These are phyloP conservation scores for Ormosia emarginata DNA, from an alignment of 306 rosid genomes.

Conservation along the genomic window DNA sequence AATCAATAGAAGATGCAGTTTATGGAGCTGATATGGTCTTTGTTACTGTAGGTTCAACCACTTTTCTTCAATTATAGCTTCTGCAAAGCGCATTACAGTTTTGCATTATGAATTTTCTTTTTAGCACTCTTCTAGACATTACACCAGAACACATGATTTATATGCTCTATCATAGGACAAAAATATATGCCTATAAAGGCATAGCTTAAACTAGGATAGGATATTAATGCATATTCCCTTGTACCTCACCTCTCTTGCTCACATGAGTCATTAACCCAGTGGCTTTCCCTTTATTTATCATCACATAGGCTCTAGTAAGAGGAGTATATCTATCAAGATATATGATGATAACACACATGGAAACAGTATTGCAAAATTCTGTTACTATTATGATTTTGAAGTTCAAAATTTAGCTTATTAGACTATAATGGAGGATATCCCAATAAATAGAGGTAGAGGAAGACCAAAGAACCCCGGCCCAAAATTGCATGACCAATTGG, in stretches of 20 bases:
- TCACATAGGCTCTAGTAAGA: no score
- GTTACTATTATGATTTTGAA: neutral
- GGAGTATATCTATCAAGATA: neutral
- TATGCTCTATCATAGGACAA: neutral
- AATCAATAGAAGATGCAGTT: conserved; percentile 82
- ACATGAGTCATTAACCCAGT: no score
- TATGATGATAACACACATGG: neutral
- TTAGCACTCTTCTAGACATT: neutral
- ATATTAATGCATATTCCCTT: neutral
- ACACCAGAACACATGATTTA: neutral
- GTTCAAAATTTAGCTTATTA: conserved; percentile 2
- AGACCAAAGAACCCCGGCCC: no score
- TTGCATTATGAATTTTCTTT: conserved; percentile 15
- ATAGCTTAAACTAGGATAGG: neutral
- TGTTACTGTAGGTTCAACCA: conserved; percentile 74
- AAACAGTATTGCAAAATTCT: neutral
- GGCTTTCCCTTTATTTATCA: no score
- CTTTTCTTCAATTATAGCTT: conserved; percentile 27
- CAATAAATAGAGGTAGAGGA: neutral
- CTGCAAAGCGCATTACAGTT: conserved; percentile 5
- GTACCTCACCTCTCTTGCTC: no score
- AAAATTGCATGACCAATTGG: no score
- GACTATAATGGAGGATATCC: neutral
- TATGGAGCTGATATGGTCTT: conserved; percentile 97
- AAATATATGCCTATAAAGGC: neutral